Percentiles rank a stretch among this genome's conserved stretches.
Conservation (phyloP, 73 alveolate species). For the Blepharisma japonicum region DNA sequence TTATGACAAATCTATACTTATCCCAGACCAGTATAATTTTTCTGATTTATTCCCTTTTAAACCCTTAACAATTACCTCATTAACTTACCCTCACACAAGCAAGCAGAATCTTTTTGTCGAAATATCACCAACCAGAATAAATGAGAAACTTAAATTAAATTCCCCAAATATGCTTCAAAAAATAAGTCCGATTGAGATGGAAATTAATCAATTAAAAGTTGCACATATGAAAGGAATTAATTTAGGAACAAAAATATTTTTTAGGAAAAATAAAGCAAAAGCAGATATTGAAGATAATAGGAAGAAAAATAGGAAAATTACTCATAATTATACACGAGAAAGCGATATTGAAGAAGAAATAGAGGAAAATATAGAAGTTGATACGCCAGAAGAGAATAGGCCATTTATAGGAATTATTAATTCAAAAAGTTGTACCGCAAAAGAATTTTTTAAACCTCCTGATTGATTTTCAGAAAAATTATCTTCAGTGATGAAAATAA, state of each 20-base stretch:
- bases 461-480: no score
- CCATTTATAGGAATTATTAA: no score
- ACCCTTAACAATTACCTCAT: neutral
- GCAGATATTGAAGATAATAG: neutral
- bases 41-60: neutral
- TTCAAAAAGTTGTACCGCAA: no score
- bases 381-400: neutral
- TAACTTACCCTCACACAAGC: no score
- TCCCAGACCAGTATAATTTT: neutral
- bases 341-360: neutral
- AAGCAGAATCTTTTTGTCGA: neutral
- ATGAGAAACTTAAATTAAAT: no score
- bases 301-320: conserved; percentile 1
- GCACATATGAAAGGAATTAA: conserved; percentile 18
- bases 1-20: neutral
- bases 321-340: neutral
- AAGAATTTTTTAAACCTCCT: no score
- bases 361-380: conserved; percentile 23
- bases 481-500: no score
- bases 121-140: neutral
- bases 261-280: conserved; percentile 10
- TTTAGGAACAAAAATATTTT: conserved; percentile 13
- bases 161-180: no score
- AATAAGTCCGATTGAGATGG: neutral
- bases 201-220: neutral